Evolutionary conservation across 805 yeast species (phyloP).

Genomic region (Huiozyma sinensis): DNA sequence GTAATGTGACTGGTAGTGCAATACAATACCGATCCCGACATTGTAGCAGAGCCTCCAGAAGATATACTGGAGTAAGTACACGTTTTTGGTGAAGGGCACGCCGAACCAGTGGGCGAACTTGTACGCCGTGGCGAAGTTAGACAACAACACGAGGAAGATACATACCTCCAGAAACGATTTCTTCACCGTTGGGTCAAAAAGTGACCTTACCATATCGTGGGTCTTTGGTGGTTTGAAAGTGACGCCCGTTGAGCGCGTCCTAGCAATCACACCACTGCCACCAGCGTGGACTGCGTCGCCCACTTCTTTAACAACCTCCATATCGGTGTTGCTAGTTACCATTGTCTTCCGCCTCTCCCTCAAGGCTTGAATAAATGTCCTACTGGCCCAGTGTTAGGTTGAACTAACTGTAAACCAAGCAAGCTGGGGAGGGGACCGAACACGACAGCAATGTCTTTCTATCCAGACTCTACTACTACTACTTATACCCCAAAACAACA

Average conservation of each 20-base stretch:
- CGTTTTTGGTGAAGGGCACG: constrained; percentile 16
- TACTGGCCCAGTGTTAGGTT: constrained; percentile 3
- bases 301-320: no score
- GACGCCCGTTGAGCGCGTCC: constrained; percentile 24
- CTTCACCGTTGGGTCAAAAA: constrained; percentile 63
- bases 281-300: no score
- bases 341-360: no score
- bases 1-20: constrained; percentile 55
- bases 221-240: constrained; percentile 38
- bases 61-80: constrained; percentile 46
- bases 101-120: constrained; percentile 16
- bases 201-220: constrained; percentile 72
- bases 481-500: no score
- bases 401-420: constrained; percentile 3
- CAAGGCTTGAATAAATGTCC: no score
- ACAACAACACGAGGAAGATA: constrained; percentile 38
- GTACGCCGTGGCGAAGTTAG: constrained; percentile 28
- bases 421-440: neutral
- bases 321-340: no score
- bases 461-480: no score
- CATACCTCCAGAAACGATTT: constrained; percentile 58
- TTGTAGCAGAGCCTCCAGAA: constrained; percentile 73
- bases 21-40: constrained; percentile 64
- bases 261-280: constrained; percentile 8
- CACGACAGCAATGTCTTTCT: no score